These are phyloP conservation scores for Elsinoe necatrix DNA, from an alignment of 2,329 filamentous ascomycete genomes.

Conservation along the genomic window DNA sequence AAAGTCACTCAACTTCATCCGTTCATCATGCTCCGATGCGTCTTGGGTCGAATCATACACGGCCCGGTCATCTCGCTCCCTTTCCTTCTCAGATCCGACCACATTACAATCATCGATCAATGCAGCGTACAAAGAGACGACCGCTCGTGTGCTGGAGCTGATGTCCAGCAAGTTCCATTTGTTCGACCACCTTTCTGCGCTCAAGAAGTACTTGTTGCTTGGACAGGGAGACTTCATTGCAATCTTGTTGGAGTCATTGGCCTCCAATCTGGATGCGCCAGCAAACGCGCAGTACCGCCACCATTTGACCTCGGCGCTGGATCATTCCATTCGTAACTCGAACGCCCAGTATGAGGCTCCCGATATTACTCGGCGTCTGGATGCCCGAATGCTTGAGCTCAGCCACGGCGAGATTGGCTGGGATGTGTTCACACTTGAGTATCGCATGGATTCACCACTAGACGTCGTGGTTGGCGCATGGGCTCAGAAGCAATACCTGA, in stretches of 20 bases:
- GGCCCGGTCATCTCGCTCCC: slow-evolving; percentile 81
- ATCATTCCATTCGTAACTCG: slow-evolving; percentile 92
- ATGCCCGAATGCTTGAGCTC: slow-evolving; percentile 96
- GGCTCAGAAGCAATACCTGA: slow-evolving; percentile 92
- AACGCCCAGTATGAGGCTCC: slow-evolving; percentile 93
- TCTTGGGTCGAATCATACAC: slow-evolving; percentile 95
- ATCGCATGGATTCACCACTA: slow-evolving; percentile 93
- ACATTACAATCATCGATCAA: slow-evolving; percentile 90
- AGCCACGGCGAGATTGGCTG: slow-evolving; percentile 96
- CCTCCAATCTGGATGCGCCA: slow-evolving; percentile 84
- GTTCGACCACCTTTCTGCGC: slow-evolving; percentile 80
- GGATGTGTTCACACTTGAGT: slow-evolving; percentile 98
- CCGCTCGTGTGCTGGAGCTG: slow-evolving; percentile 85
- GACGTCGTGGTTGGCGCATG: slow-evolving; percentile 96
- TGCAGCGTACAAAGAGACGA: slow-evolving; percentile 94
- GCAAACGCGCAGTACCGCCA: slow-evolving; percentile 96
- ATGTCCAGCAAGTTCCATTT: slow-evolving; percentile 95
- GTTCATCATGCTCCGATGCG: slow-evolving; percentile 87
- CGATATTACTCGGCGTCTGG: slow-evolving; percentile 82
- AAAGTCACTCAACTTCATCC: slow-evolving; percentile 96
- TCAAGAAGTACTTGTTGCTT: slow-evolving; percentile 90
- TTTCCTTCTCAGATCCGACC: slow-evolving; percentile 86
- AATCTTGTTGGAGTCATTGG: slow-evolving; percentile 90
- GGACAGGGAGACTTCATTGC: slow-evolving; percentile 97
- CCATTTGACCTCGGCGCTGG: slow-evolving; percentile 92